phyloP scores from a whole-genome alignment of 305 asterid genomes.

The Striga hermonthica region DNA sequence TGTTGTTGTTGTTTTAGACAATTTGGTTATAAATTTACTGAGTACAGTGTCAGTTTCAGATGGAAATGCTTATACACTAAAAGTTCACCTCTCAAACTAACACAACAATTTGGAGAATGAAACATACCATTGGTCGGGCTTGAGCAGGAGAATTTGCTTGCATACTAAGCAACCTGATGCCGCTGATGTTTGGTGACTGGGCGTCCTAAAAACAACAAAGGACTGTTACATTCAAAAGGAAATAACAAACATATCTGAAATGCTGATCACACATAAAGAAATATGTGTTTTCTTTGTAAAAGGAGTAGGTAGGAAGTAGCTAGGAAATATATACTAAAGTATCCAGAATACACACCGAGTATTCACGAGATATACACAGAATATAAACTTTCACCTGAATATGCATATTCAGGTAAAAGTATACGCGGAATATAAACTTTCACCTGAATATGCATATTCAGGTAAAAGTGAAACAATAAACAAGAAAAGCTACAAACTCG shows the following conservation, averaged over 20 bases:
- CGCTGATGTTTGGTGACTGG: slow-evolving; percentile 41
- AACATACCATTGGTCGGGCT: slow-evolving; percentile 56
- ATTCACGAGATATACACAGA: too few relatives aligned
- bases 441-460: background rate
- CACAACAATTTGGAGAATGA: slow-evolving; percentile 12
- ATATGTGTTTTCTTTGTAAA: too few relatives aligned
- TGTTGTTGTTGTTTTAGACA: background rate
- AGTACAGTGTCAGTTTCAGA: background rate
- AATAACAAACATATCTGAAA: slow-evolving; percentile 21
- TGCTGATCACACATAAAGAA: slow-evolving; percentile 9
- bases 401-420: too few relatives aligned
- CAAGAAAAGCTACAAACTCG: background rate
- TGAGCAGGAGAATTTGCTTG: slow-evolving; percentile 59
- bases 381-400: too few relatives aligned
- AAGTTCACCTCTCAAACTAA: slow-evolving; percentile 20
- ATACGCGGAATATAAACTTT: too few relatives aligned
- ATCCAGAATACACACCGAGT: too few relatives aligned
- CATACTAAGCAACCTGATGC: slow-evolving; percentile 50
- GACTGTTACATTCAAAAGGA: slow-evolving; percentile 22
- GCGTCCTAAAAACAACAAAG: slow-evolving; percentile 39
- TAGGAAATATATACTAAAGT: too few relatives aligned
- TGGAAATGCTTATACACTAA: slow-evolving; percentile 15
- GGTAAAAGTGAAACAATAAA: background rate
- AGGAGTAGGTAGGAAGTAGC: too few relatives aligned
- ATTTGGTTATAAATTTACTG: too few relatives aligned